A percentile compares a stretch with the other conserved stretches of the same genome.
These are phyloP conservation scores for Kodamaea alishanica DNA, from an alignment of 1,139 yeast species.

Conservation along the genomic window DNA sequence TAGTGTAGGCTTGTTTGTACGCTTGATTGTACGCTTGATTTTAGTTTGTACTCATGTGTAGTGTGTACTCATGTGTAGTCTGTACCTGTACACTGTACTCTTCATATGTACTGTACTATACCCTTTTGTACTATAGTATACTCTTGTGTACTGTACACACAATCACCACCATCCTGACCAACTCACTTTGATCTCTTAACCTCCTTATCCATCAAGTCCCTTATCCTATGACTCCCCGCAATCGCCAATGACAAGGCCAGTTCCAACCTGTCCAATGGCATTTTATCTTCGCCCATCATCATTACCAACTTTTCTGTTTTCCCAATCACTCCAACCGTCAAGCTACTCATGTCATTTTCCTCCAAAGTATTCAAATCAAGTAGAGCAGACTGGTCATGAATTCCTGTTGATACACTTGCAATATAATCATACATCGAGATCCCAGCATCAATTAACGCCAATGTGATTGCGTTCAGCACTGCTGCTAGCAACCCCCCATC, in stretches of 20 bases:
- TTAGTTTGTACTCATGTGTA: too few species aligned
- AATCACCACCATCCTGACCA: too few species aligned
- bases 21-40: too few species aligned
- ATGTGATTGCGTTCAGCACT: slow-evolving; percentile 80
- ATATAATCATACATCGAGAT: slow-evolving; percentile 92
- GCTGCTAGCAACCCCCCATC: slow-evolving; percentile 88
- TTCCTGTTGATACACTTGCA: slow-evolving; percentile 74
- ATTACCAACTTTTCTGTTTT: slow-evolving; percentile 73
- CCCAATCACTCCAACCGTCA: slow-evolving; percentile 85
- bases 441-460: slow-evolving; percentile 93
- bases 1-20: too few species aligned
- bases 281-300: slow-evolving; percentile 73
- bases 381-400: slow-evolving; percentile 70
- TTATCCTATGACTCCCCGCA: slow-evolving; percentile 81
- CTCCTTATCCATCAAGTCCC: slow-evolving; percentile 82
- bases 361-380: slow-evolving; percentile 81
- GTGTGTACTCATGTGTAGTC: too few species aligned
- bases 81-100: too few species aligned
- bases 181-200: slow-evolving; percentile 46
- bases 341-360: slow-evolving; percentile 74
- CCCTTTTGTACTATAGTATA: too few species aligned
- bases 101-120: too few species aligned
- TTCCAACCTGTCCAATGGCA: slow-evolving; percentile 80
- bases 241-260: slow-evolving; percentile 77
- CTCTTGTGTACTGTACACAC: too few species aligned